Evolutionary conservation across 495 filamentous ascomycete species (phyloP), one percentile per base, ranked within the genome.

Genomic region (Neurospora sp.): DNA sequence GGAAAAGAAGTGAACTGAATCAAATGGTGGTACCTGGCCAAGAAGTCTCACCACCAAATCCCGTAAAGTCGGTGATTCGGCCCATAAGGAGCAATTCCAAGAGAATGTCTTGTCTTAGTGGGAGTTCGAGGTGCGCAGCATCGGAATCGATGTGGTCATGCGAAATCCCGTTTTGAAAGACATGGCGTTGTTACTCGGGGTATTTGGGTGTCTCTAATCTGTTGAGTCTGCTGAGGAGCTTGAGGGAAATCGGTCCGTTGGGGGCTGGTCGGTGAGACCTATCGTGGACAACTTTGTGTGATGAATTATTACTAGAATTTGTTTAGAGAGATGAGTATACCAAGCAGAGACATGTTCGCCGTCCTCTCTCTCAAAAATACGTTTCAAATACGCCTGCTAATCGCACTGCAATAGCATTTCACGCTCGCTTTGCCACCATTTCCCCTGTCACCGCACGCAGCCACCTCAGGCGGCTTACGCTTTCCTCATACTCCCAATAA

Each of bases 401-500:
- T 61, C 53, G 27, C 53, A 61, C 53, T 11, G 22, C 53, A 61
- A 61, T 61, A 16, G 53, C 53, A 31, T 61, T 31, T n/a, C n/a
- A n/a, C 53, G 20, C 22, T 61, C 12, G 53, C 53, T 61, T 5
- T 48, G n/a, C n/a, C 44, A 40, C 40, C 37, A 44, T 44, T 42
- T 42, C 27, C 16, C 7, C 40, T 31, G 20, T 10, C 22, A 22
- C 40, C n/a, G n/a, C n/a, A n/a, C 40, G 40, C 12, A 41, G 40
- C 8, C 31, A 40, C 73, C 48, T 71, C 48, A 53, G n/a, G 31
- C 3, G 31, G 31, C 27, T n/a, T 66, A 66, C 27, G 53, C 86
- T 76, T 85, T 80, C 70, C 78, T 81, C 87, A 93, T 92, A 75
- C 90, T 90, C 41, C 88, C 89, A 78, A 99, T 97, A 86, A 98